Evolutionary conservation across 1,284 basidiomycete species (phyloP), one percentile per base, ranked within the genome.

Genomic region (Leccinum pachyderme): DNA sequence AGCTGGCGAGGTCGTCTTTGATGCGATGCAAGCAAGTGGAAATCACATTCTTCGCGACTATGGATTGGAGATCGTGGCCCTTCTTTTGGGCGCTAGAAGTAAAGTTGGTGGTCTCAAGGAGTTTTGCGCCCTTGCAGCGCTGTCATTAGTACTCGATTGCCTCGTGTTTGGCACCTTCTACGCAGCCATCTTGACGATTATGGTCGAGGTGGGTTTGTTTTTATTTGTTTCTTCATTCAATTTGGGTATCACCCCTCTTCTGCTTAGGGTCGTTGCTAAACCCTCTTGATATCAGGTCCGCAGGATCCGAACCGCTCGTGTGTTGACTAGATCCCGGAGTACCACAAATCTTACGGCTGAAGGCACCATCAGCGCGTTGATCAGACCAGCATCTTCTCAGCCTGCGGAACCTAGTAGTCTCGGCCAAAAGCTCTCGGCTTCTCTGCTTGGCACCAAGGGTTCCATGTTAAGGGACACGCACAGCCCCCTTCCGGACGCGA

Each of bases 101-200:
- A 88, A 87, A 51, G 93, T 98, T 29, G 88, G 89, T 29, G 97
- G 97, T 6, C 77, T 99, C 50, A 87, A 86, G 62, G 95, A 99
- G 73, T 97, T 98, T 66, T 99, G 96, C 72, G 91, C 94, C 31
- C 83, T 99, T 12, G 95, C 94, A 2, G 94, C 93, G 1, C 73
- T 98, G 35, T 83, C 93, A 53, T 80, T 99, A 52, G 80, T 81
- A 11, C 81, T 94, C 53, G 96, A 99, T 72, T 97, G 94, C 72
- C 67, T 94, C 49, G 82, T 95, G 72, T 83, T 98, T 59, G 91
- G 91, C 72, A 93, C 93, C 0, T 97, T 98, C 75, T 91, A 95
- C 70, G 82, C 91, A 1, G 87, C 92, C 2, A 86, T 98, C 56
- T 77, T 99, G 58, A 88, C 87, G 41, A 82, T 99, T 70, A 97